A percentile compares a stretch with the other conserved stretches of the same genome.
Evolutionary conservation across 352 stramenopile genomes (phyloP).

Genomic region (Globisporangium camurandrum): DNA sequence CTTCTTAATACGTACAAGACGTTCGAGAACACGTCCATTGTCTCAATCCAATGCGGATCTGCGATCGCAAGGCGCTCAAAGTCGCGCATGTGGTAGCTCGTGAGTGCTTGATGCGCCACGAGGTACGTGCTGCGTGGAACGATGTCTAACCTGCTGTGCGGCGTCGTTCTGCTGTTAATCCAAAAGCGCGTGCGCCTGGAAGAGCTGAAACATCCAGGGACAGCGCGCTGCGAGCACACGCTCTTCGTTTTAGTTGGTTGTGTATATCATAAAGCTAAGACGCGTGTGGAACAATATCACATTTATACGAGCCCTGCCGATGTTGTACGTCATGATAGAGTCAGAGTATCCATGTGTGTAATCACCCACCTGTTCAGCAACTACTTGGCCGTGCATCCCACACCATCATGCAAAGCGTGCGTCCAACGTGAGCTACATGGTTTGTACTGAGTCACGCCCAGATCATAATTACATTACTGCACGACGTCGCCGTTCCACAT

Average conservation of each 20-base stretch:
- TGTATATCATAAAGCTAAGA: too few relatives aligned
- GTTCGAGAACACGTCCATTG: conserved; percentile 84
- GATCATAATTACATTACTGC: too few relatives aligned
- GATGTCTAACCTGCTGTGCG: conserved; percentile 30
- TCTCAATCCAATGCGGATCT: conserved; percentile 72
- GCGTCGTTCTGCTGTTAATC: conserved; percentile 75
- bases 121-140: conserved; percentile 64
- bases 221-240: conserved; percentile 32
- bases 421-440: too few relatives aligned
- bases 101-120: conserved; percentile 63
- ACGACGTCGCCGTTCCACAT: too few relatives aligned
- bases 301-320: too few relatives aligned
- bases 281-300: too few relatives aligned
- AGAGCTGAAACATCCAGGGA: conserved; percentile 81
- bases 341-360: too few relatives aligned
- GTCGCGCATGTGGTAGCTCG: conserved; percentile 78
- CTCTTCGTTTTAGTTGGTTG: conserved; percentile 75
- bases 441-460: too few relatives aligned
- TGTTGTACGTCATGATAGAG: too few relatives aligned
- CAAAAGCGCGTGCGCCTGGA: conserved; percentile 71
- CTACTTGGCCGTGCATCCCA: too few relatives aligned
- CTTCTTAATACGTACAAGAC: conserved; percentile 83
- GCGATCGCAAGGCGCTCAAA: conserved; percentile 54
- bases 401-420: too few relatives aligned
- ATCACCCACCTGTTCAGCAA: too few relatives aligned